Percentiles rank a stretch among this genome's conserved stretches.
Evolutionary conservation across 371 early-diverging fungal genomes (phyloP).

Genomic region (Mucor circinelloides): DNA sequence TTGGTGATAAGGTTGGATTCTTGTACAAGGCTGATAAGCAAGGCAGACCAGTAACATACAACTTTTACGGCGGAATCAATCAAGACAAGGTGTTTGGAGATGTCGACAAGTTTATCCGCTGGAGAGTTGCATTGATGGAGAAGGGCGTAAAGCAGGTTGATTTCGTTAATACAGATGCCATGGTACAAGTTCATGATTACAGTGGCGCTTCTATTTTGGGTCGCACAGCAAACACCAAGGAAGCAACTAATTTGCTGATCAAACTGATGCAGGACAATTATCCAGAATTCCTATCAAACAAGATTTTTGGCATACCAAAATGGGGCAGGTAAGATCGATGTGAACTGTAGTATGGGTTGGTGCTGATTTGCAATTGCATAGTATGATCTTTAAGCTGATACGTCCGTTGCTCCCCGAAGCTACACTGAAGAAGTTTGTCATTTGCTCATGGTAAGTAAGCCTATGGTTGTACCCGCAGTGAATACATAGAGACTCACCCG

Average conservation of each 20-base stretch:
- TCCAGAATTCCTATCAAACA: slow-evolving; percentile 61
- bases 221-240: slow-evolving; percentile 52
- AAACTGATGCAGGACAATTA: slow-evolving; percentile 67
- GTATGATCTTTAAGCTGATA: slow-evolving; percentile 58
- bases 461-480: neutral
- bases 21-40: slow-evolving; percentile 52
- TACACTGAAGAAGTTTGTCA: slow-evolving; percentile 62
- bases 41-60: slow-evolving; percentile 63
- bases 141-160: slow-evolving; percentile 55
- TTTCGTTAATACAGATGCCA: slow-evolving; percentile 55
- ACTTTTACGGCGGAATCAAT: slow-evolving; percentile 61
- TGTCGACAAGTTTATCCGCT: slow-evolving; percentile 58
- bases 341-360: neutral
- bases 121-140: slow-evolving; percentile 69
- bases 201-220: slow-evolving; percentile 54
- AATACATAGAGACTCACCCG: neutral
- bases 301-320: slow-evolving; percentile 64
- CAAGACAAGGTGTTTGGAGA: slow-evolving; percentile 61
- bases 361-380: slow-evolving; percentile 6
- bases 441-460: slow-evolving; percentile 43
- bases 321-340: slow-evolving; percentile 52
- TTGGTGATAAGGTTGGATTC: slow-evolving; percentile 41
- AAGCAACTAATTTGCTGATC: slow-evolving; percentile 55
- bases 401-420: slow-evolving; percentile 58
- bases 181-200: slow-evolving; percentile 70